Percentiles rank a stretch among this genome's conserved stretches.
Evolutionary conservation across 306 rosid genomes (phyloP).

Genomic region (Ziziphus jujuba): DNA sequence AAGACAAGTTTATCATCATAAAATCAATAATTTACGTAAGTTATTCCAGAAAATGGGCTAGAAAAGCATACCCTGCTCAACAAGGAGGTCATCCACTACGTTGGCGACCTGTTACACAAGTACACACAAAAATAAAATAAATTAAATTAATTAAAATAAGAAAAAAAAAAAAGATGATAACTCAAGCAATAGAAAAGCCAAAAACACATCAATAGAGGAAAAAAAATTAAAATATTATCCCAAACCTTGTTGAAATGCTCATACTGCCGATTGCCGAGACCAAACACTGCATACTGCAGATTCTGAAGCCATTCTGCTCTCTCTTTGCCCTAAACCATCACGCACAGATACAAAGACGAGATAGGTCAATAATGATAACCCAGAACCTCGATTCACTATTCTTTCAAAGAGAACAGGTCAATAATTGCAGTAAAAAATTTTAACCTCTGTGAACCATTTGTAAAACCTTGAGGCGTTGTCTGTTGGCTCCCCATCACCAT

Average conservation of each 20-base stretch:
- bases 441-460: constrained; percentile 85
- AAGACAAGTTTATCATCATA: no score
- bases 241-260: constrained; percentile 94
- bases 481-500: constrained; percentile 96
- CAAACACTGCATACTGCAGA: constrained; percentile 82
- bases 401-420: neutral
- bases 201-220: neutral
- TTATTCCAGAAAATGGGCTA: neutral
- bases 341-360: neutral
- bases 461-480: constrained; percentile 87
- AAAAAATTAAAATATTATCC: neutral
- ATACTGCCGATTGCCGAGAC: constrained; percentile 90
- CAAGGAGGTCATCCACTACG: constrained; percentile 58
- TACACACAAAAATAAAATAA: no score
- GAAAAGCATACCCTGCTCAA: constrained; percentile 58
- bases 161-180: neutral
- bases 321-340: constrained; percentile 59
- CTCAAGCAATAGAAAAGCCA: constrained; percentile 1
- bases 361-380: neutral
- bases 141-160: no score
- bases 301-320: constrained; percentile 68
- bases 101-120: constrained; percentile 53
- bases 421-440: neutral
- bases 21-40: neutral
- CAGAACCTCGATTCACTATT: neutral